Base-by-base conservation (phyloP, 495 filamentous ascomycete genomes). In the Polyplosphaeria fusca region DNA sequence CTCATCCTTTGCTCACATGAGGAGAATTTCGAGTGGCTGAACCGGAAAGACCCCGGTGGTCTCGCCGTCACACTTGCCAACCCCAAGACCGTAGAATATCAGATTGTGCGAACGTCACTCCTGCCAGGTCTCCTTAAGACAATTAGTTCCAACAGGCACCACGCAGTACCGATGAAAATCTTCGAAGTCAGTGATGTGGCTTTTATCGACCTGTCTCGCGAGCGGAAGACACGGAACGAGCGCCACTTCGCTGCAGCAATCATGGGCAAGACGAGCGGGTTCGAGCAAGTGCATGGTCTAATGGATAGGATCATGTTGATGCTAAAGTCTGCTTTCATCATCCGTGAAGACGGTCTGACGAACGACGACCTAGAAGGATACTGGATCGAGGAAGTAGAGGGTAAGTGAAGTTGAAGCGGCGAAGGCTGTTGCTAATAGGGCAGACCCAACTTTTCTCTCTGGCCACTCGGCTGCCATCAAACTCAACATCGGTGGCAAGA, bases 1-100 rank as follows among this genome's bases (percentile, higher is more conserved):
- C 79, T 99, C 14, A 96, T 96, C 66, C 81, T 99, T 44, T 99
- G 93, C 81, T 95, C 89, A 14, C 91, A 97, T 69, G 93, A 96
- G 67, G 93, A 99, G 80, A 99, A 97, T 76, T 99, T 96, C 70
- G 86, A 76, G 41, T 96, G 90, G 89, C 77, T 99, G 32, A 95
- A 97, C 73, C 87, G 92, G 54, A 82, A 83, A 58, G 91, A 96
- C 58, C 87, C 96, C 61, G 91, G 93, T 43, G 84, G 74, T 19
- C 91, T 85, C 0, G 90, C 89, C 4, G 85, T 99, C 58, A 86
- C 80, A 67, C 84, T 99, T 37, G 88, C 88, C 52, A 99, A 99
- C 73, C 93, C 93, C 47, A 97, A 97, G 77, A 94, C 92, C 2
- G 80, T 82, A 16, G 93, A 99, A 67, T 99, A 96, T 73, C 93